phyloP scores from a whole-genome alignment of 495 filamentous ascomycete species.

The Physcia stellaris region DNA sequence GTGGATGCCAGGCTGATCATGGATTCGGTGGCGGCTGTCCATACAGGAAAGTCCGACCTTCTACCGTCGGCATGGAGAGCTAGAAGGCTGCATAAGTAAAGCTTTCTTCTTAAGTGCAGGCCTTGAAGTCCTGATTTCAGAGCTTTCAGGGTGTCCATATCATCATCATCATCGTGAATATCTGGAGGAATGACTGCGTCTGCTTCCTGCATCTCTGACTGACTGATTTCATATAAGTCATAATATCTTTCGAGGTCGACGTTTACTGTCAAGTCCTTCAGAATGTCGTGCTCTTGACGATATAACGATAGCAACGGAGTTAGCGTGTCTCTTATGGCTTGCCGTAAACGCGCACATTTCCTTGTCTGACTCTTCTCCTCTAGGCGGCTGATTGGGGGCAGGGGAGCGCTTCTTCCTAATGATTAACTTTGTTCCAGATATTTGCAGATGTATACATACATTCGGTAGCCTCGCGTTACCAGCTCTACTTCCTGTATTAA shows the following conservation, averaged over 20 bases:
- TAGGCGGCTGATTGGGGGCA: conserved; percentile 71
- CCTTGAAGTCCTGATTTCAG: conserved; percentile 69
- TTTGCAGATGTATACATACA: conserved; percentile 40
- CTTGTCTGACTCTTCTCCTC: conserved; percentile 67
- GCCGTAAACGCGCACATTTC: conserved; percentile 65
- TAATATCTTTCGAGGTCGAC: conserved; percentile 77
- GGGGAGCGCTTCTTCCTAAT: conserved; percentile 55
- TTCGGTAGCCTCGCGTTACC: conserved; percentile 82
- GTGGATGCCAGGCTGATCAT: conserved; percentile 48
- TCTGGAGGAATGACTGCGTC: conserved; percentile 33
- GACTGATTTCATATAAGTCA: conserved; percentile 81
- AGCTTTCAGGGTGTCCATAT: conserved; percentile 62
- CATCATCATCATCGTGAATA: conserved; percentile 48
- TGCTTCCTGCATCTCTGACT: conserved; percentile 59
- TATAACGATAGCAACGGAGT: conserved; percentile 55
- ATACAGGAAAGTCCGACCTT: conserved; percentile 62
- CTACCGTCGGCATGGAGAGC: conserved; percentile 79
- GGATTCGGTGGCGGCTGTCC: conserved; percentile 64
- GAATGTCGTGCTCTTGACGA: conserved; percentile 45
- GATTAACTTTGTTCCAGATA: conserved; percentile 24
- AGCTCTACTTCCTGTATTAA: conserved; percentile 94
- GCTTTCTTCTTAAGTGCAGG: conserved; percentile 64
- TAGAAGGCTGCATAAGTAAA: conserved; percentile 73
- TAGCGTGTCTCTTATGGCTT: conserved; percentile 54
- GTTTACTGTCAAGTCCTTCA: conserved; percentile 62